Percentiles rank a stretch among this genome's conserved stretches.
These are phyloP conservation scores for Corchorus capsularis DNA, from an alignment of 345 rosid genomes.

Conservation along the genomic window DNA sequence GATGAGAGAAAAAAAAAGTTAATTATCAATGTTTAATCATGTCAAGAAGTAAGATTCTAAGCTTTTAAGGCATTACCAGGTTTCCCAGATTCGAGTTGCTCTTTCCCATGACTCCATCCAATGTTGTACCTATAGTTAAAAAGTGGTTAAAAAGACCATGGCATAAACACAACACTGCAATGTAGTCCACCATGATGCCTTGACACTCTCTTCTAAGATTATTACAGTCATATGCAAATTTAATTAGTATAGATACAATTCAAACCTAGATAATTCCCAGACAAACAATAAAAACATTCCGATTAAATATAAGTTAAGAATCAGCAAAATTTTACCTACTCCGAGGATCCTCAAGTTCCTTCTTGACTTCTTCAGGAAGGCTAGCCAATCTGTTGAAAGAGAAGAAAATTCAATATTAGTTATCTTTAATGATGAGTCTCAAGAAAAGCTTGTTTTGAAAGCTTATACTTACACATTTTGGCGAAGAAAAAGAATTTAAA, in stretches of 20 bases:
- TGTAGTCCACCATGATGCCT: slow-evolving; percentile 16
- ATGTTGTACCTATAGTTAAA: slow-evolving; percentile 65
- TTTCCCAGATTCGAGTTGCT: slow-evolving; percentile 92
- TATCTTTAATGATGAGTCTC: not conserved
- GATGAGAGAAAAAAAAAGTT: no score
- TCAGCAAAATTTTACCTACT: slow-evolving; percentile 59
- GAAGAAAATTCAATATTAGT: slow-evolving; percentile 10
- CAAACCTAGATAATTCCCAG: not conserved
- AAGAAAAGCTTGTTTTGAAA: slow-evolving; percentile 7
- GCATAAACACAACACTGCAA: not conserved
- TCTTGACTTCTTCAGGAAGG: slow-evolving; percentile 77
- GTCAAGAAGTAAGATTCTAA: not conserved
- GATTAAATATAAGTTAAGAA: not conserved
- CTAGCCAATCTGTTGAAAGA: slow-evolving; percentile 62
- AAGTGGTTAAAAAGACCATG: not conserved
- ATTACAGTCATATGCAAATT: not conserved
- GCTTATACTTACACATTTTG: slow-evolving; percentile 11
- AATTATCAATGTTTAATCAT: not conserved
- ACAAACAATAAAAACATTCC: slow-evolving; percentile 7
- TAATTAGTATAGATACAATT: not conserved
- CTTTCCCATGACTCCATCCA: slow-evolving; percentile 99
- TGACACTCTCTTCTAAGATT: not conserved
- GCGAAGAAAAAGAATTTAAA: no score
- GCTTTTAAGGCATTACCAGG: slow-evolving; percentile 50
- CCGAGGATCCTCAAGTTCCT: slow-evolving; percentile 80